Evolutionary conservation across 768 basidiomycete species (phyloP).

Genomic region (Hericium rajendrae): DNA sequence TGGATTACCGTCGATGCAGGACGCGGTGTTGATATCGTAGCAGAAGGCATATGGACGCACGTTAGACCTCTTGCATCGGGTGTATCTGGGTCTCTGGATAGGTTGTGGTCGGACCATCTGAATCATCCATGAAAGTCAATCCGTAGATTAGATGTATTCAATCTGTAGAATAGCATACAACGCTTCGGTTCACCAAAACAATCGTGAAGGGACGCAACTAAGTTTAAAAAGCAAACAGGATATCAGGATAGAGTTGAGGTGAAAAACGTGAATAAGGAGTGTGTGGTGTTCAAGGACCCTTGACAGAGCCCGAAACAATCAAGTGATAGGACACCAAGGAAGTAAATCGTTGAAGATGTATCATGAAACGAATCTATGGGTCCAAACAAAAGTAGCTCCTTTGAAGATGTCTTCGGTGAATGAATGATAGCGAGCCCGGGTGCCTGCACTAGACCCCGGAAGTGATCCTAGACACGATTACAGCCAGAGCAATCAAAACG

Average conservation of each 20-base stretch:
- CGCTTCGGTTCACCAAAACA: neutral
- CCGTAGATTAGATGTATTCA: neutral
- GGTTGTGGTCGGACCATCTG: constrained; percentile 34
- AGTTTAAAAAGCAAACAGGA: neutral
- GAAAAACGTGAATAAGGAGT: neutral
- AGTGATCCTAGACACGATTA: constrained; percentile 69
- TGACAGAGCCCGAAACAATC: constrained; percentile 3
- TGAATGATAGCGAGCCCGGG: neutral
- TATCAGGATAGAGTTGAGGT: constrained; percentile 1
- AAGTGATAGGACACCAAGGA: constrained; percentile 6
- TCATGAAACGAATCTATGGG: neutral
- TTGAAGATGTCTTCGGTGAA: neutral
- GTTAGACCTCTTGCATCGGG: constrained; percentile 35
- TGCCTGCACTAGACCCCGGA: constrained; percentile 22
- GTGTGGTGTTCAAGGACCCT: neutral
- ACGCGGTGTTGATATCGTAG: constrained; percentile 36
- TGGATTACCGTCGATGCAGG: constrained; percentile 61
- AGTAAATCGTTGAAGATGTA: constrained; percentile 8
- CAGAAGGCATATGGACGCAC: constrained; percentile 43
- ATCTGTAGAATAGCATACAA: neutral
- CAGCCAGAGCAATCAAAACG: constrained; percentile 64
- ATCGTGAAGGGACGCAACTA: neutral
- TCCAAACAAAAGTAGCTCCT: neutral
- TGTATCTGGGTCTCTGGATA: constrained; percentile 31
- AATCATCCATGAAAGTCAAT: neutral